phyloP scores from a whole-genome alignment of 2,329 filamentous ascomycete species.

The Nannizzia gypsea region DNA sequence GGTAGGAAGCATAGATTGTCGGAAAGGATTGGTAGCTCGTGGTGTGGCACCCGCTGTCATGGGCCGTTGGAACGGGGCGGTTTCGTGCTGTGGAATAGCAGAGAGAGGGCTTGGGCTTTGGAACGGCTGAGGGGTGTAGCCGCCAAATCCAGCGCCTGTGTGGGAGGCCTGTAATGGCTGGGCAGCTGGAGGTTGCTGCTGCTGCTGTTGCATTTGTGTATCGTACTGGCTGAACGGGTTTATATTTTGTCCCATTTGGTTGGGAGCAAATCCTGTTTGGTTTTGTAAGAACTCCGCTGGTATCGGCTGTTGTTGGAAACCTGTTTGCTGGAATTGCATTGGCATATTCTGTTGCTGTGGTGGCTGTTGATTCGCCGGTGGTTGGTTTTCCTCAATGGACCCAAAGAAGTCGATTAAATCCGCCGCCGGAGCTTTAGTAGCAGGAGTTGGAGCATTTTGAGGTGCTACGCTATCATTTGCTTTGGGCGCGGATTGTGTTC shows the following conservation, averaged over 20 bases:
- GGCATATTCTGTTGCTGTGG: slow-evolving; percentile 16
- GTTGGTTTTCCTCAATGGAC: slow-evolving; percentile 82
- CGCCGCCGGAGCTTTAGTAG: slow-evolving; percentile 36
- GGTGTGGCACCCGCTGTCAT: slow-evolving; percentile 28
- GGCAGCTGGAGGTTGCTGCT: slow-evolving; percentile 11
- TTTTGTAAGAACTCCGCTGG: slow-evolving; percentile 13
- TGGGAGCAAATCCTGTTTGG: slow-evolving; percentile 19
- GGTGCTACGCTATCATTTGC: slow-evolving; percentile 16
- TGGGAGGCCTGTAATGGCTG: slow-evolving; percentile 48
- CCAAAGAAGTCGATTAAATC: slow-evolving; percentile 92
- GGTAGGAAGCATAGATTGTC: slow-evolving; percentile 66
- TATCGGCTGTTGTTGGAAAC: slow-evolving; percentile 17
- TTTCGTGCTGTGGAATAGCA: slow-evolving; percentile 40
- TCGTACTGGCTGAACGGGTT: slow-evolving; percentile 25
- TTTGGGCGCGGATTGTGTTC: slow-evolving; percentile 25
- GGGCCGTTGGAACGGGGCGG: slow-evolving; percentile 36
- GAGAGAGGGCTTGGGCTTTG: slow-evolving; percentile 32
- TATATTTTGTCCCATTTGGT: slow-evolving; percentile 18
- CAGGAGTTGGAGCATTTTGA: slow-evolving; percentile 20
- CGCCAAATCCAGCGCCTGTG: slow-evolving; percentile 72
- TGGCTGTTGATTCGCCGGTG: slow-evolving; percentile 38
- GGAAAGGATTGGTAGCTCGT: slow-evolving; percentile 77
- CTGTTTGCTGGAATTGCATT: slow-evolving; percentile 21
- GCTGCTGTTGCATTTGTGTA: slow-evolving; percentile 15
- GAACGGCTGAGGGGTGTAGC: slow-evolving; percentile 57